phyloP scores from a whole-genome alignment of 75 land plant genomes.

The Picea sitchensis region DNA sequence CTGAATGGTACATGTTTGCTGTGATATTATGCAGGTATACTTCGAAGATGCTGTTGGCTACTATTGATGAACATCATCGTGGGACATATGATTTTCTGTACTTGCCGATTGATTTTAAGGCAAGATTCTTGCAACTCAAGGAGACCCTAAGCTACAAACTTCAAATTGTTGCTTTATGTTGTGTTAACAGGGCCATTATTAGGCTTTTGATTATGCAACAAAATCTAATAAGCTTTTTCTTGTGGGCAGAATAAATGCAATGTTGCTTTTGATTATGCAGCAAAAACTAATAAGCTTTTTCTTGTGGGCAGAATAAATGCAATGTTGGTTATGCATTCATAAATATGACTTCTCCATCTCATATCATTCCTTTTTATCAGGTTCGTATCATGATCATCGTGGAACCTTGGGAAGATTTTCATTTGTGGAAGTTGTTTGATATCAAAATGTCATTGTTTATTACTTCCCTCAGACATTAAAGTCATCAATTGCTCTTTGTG shows the following conservation, averaged over 20 bases:
- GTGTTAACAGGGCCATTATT: neutral
- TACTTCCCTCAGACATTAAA: neutral
- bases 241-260: conserved; percentile 69
- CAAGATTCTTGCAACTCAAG: conserved; percentile 8
- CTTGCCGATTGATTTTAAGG: conserved; percentile 91
- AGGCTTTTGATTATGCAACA: conserved; percentile 11
- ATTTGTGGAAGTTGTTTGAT: neutral
- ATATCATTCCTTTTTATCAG: conserved; percentile 38
- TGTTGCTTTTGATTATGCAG: neutral
- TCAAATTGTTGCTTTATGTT: neutral
- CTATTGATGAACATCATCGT: conserved; percentile 70
- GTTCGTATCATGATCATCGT: neutral
- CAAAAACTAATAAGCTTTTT: conserved; percentile 1
- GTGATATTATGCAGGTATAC: conserved; percentile 52
- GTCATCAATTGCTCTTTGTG: neutral
- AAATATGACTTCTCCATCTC: conserved; percentile 39
- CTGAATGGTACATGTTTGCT: too few relatives aligned
- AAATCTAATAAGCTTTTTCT: neutral
- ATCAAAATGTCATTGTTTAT: neutral
- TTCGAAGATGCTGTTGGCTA: conserved; percentile 82
- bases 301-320: conserved; percentile 68
- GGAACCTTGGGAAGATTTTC: too few relatives aligned
- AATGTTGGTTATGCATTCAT: conserved; percentile 41
- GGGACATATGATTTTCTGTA: conserved; percentile 92
- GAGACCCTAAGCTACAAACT: neutral